Evolutionary conservation across 2,329 filamentous ascomycete genomes (phyloP), one percentile per base, ranked within the genome.

Genomic region (Curvularia eragrostidis): DNA sequence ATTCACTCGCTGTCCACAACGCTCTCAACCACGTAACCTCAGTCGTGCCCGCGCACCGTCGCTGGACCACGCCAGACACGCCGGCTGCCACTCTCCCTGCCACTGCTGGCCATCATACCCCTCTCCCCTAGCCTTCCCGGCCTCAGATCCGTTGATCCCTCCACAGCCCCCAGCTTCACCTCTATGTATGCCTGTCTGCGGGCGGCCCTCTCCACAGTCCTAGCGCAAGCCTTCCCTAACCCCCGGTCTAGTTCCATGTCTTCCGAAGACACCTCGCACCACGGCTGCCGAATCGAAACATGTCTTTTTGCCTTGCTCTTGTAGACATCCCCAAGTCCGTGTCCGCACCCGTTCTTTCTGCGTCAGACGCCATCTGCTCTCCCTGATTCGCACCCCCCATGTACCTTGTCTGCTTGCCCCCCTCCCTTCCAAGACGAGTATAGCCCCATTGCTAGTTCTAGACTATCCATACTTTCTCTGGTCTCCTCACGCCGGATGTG

Each of bases 221-320:
- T 61, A 70, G 72, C 72, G 70, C 68, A 64, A 60, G 64, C 68
- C 66, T 56, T 66, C 63, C 67, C 46, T 58, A 58, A 58, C 66
- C 61, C 59, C 67, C 57, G 61, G 59, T 47, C 50, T 57, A 56
- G 52, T 71, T 60, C 64, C 69, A 66, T 62, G 48, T 62, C 52
- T 54, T 59, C 52, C 64, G 53, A 66, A 67, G 57, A 62, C 61
- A 64, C 64, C 58, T 69, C 61, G 66, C 68, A 67, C 63, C 61
- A 59, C 62, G 56, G 59, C 59, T 63, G 65, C 66, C 71, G 64
- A 69, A 68, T 70, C 62, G 66, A 68, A 70, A 64, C 71, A 70
- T 70, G 65, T 58, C 67, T 67, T 63, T 63, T 61, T 65, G 57
- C 58, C 58, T 66, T 66, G 58, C 65, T 61, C 59, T 63, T 57